Percentiles rank a stretch among this genome's conserved stretches.
Conservation (phyloP, 768 basidiomycete species). For the Terana coerulea region DNA sequence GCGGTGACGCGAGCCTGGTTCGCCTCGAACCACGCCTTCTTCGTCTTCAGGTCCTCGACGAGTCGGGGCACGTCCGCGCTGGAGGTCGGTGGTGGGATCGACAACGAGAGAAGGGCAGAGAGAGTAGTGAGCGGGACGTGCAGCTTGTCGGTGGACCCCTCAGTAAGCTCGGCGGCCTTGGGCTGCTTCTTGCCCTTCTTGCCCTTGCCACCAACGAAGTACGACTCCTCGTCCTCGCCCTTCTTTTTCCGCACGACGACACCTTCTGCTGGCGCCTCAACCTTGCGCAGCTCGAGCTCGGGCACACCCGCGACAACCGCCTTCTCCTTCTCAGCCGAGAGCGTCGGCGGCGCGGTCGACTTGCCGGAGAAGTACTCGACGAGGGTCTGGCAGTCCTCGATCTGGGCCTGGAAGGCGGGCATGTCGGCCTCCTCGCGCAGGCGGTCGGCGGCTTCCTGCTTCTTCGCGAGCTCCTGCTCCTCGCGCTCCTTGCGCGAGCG, state of each 20-base stretch:
- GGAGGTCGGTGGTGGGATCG: constrained; percentile 86
- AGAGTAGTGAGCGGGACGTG: constrained; percentile 85
- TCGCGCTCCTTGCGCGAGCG: constrained; percentile 68
- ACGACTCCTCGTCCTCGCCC: constrained; percentile 76
- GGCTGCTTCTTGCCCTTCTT: constrained; percentile 61
- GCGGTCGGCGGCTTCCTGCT: constrained; percentile 71
- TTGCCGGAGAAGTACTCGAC: constrained; percentile 82
- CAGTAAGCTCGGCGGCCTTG: constrained; percentile 29
- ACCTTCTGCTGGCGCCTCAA: constrained; percentile 62
- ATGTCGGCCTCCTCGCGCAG: constrained; percentile 86
- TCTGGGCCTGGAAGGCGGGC: constrained; percentile 89
- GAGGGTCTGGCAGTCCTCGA: constrained; percentile 95
- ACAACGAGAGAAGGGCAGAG: constrained; percentile 79
- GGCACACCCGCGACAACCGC: constrained; percentile 60
- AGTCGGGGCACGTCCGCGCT: constrained; percentile 75
- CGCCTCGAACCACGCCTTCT: constrained; percentile 93
- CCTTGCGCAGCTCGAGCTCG: constrained; percentile 80
- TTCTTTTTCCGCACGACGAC: constrained; percentile 89
- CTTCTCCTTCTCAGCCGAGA: constrained; percentile 40
- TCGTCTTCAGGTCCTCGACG: constrained; percentile 86
- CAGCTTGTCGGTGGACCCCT: constrained; percentile 41
- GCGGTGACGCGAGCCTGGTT: constrained; percentile 81
- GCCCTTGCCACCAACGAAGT: constrained; percentile 72
- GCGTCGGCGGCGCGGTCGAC: constrained; percentile 39
- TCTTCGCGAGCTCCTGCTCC: constrained; percentile 75